These are phyloP conservation scores for Annulohypoxylon maeteangense DNA, from an alignment of 495 filamentous ascomycete species.

Conservation along the genomic window DNA sequence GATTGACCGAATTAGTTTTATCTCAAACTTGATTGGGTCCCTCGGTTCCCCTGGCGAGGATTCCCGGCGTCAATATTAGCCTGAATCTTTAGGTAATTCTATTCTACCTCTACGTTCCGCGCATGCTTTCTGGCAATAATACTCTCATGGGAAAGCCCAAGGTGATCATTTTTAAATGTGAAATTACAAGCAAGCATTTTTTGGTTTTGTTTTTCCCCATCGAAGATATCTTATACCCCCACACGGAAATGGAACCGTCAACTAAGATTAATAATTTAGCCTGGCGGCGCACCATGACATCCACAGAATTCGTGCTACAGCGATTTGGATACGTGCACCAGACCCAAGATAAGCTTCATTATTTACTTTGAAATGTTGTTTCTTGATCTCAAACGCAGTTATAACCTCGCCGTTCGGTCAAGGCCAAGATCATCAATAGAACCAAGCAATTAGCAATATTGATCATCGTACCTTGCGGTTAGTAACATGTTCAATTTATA, in stretches of 20 bases:
- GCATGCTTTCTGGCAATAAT: constrained; percentile 32
- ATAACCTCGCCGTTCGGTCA: not conserved
- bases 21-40: constrained; percentile 29
- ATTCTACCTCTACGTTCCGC: constrained; percentile 33
- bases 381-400: not conserved
- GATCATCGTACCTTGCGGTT: no score
- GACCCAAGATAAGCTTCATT: not conserved
- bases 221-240: constrained; percentile 9
- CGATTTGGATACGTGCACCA: not conserved
- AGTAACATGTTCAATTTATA: no score
- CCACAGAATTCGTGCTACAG: not conserved
- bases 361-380: not conserved
- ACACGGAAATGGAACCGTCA: constrained; percentile 22
- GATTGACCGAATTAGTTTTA: constrained; percentile 40
- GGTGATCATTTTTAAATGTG: constrained; percentile 22
- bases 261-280: constrained; percentile 35
- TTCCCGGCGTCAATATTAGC: constrained; percentile 38
- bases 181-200: constrained; percentile 9
- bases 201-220: not conserved
- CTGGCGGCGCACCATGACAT: constrained; percentile 6
- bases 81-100: constrained; percentile 29
- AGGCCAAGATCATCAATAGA: not conserved
- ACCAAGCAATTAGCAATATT: no score
- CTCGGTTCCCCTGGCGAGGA: constrained; percentile 31
- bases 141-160: not conserved